Conservation (phyloP, 2,329 filamentous ascomycete genomes). For the Fusarium euwallaceae region DNA sequence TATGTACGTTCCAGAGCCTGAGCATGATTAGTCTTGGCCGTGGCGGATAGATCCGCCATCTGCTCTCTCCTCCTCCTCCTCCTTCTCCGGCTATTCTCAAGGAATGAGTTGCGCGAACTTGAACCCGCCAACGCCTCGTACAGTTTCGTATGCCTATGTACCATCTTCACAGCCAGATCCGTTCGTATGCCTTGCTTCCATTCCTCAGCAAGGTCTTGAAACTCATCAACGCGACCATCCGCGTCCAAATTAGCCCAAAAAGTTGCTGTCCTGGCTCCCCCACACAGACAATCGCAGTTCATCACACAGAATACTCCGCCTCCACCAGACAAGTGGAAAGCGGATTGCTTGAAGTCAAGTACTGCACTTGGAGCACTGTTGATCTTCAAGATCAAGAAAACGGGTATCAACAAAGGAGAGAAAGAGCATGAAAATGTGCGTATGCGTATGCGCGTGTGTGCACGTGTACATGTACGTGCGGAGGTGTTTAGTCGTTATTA, state of each 20-base stretch:
- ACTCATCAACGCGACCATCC: conserved; percentile 16
- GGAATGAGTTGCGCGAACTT: conserved; percentile 31
- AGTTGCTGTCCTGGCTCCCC: conserved; percentile 10
- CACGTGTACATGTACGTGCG: not conserved
- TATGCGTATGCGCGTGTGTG: conserved; percentile 13
- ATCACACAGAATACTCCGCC: conserved; percentile 17
- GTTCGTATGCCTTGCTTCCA: conserved; percentile 47
- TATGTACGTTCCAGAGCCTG: conserved; percentile 43
- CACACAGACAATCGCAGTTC: conserved; percentile 17
- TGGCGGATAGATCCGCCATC: conserved; percentile 42
- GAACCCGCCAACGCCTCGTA: conserved; percentile 46
- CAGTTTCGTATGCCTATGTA: conserved; percentile 46
- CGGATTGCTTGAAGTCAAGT: conserved; percentile 7
- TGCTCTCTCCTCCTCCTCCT: conserved; percentile 26
- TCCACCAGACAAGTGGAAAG: conserved; percentile 16
- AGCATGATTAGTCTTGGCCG: conserved; percentile 44
- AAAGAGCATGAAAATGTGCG: conserved; percentile 25
- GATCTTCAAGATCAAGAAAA: conserved; percentile 30
- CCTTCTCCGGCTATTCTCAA: conserved; percentile 20
- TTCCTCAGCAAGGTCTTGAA: conserved; percentile 18
- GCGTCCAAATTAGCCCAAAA: conserved; percentile 27
- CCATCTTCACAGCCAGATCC: conserved; percentile 43
- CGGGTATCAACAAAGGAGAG: conserved; percentile 48
- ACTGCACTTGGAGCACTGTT: conserved; percentile 5
- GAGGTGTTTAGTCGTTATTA: conserved; percentile 19